Conservation (phyloP, 306 rosid species). For the Geum urbanum region DNA sequence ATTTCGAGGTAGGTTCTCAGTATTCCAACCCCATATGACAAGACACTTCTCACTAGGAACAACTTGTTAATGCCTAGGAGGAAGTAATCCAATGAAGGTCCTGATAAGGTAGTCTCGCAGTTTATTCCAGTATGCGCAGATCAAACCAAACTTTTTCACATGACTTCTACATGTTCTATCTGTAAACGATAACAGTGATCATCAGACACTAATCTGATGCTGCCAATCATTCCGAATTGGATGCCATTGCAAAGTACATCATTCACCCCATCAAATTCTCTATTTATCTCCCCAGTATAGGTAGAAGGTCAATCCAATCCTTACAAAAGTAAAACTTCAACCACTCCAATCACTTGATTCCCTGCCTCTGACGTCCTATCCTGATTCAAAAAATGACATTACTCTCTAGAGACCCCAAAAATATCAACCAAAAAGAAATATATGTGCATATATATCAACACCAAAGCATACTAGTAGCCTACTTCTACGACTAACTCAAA, state of each 20-base stretch:
- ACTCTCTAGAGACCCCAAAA: conserved; percentile 12
- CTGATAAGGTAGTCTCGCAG: conserved; percentile 22
- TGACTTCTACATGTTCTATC: conserved; percentile 16
- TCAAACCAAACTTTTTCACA: conserved; percentile 22
- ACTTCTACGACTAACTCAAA: conserved; percentile 14
- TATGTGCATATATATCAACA: neutral
- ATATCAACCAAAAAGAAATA: neutral
- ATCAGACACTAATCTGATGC: conserved; percentile 28
- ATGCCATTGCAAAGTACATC: conserved; percentile 25
- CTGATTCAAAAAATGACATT: conserved; percentile 43
- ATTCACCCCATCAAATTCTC: conserved; percentile 13
- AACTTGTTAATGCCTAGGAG: neutral
- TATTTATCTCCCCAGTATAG: conserved; percentile 21
- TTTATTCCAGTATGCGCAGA: conserved; percentile 24
- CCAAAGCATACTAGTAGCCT: neutral
- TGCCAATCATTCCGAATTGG: conserved; percentile 33
- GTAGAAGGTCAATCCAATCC: conserved; percentile 28
- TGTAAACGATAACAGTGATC: conserved; percentile 30
- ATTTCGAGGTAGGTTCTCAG: conserved; percentile 16
- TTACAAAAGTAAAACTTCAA: conserved; percentile 17
- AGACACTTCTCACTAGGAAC: conserved; percentile 1
- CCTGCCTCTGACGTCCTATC: conserved; percentile 26
- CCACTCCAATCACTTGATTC: conserved; percentile 28
- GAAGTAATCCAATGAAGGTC: conserved; percentile 9
- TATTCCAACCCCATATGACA: conserved; percentile 16